Evolutionary conservation across 2,329 filamentous ascomycete genomes (phyloP), one percentile per base, ranked within the genome.

Genomic region (Purpureocillium lavendulum): DNA sequence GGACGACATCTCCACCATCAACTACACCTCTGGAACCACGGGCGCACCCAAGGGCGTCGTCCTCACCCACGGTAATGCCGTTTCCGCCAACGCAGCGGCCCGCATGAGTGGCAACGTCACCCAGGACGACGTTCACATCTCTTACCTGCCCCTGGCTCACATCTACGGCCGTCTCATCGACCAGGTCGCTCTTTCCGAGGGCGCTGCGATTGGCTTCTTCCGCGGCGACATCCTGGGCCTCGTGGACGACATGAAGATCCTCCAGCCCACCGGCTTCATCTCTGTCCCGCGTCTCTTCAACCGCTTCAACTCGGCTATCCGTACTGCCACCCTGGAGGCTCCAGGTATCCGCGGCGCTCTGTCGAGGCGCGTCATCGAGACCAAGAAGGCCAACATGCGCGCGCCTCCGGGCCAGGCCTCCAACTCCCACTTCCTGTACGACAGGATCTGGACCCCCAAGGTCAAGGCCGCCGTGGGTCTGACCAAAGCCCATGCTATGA

Each of bases 271-370:
- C 11, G 74, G 75, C 10, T 87, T 98, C 60, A 80, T 84, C 51
- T 94, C 87, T 13, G 92, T 98, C 2, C 92, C 92, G 1, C 80
- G 92, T 46, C 73, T 98, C 10, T 97, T 80, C 71, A 96, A 94
- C 62, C 80, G 87, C 38, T 94, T 97, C 61, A 87, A 84, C 49
- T 79, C 80, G 41, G 88, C 82, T 24, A 84, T 98, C 52, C 84
- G 84, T 51, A 74, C 82, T 2, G 77, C 82, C 17, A 95, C 89
- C 0, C 58, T 95, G 18, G 77, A 95, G 49, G 80, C 84, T 3
- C 70, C 82, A 1, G 92, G 90, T 17, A 62, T 96, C 56, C 84
- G 80, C 59, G 92, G 92, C 28, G 73, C 84, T 2, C 65, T 98
- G 39, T 92, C 87, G 4, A 76, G 87, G 40, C 83, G 84, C 53